Conservation (phyloP, 257 asterid genomes). For the Knoxia roxburghii region DNA sequence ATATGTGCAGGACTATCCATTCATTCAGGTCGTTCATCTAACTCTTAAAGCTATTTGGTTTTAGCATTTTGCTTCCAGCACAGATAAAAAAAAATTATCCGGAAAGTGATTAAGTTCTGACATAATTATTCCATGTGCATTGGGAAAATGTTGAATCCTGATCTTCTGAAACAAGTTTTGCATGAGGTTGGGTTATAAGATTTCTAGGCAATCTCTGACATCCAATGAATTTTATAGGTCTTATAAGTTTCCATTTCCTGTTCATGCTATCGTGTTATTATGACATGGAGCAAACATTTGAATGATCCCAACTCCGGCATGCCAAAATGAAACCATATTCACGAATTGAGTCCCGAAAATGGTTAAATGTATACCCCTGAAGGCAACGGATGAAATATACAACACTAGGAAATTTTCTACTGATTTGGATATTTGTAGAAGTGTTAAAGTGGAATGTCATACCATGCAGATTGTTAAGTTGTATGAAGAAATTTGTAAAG, state of each 20-base stretch:
- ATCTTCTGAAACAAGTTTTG: neutral
- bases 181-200: neutral
- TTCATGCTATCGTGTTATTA: neutral
- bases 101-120: neutral
- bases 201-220: neutral
- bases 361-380: neutral
- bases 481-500: neutral
- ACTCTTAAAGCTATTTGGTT: conserved; percentile 10
- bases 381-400: neutral
- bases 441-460: neutral
- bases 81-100: neutral
- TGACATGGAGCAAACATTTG: neutral
- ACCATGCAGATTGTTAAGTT: neutral
- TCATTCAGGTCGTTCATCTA: conserved; percentile 43
- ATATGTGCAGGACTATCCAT: conserved; percentile 58
- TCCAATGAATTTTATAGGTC: neutral
- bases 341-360: neutral
- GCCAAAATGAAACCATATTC: neutral
- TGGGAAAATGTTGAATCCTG: neutral
- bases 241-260: neutral
- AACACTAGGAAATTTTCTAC: neutral
- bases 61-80: neutral
- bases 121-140: neutral
- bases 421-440: neutral
- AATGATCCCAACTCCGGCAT: neutral